These are phyloP conservation scores for Claviceps paspali DNA, from an alignment of 2,329 filamentous ascomycete genomes.

Conservation along the genomic window DNA sequence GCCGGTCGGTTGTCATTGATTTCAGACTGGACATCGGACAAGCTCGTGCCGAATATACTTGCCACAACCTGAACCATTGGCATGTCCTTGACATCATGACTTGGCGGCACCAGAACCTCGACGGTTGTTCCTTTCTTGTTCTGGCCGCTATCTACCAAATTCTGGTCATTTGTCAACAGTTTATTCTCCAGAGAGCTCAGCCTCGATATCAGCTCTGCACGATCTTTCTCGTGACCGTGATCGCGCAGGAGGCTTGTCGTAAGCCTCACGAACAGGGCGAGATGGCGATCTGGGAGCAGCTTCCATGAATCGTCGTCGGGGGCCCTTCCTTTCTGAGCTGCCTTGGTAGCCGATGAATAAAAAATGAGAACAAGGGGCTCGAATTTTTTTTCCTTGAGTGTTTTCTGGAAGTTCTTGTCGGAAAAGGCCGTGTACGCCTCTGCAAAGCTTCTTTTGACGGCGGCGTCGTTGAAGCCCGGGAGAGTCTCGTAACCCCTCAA, in stretches of 20 bases:
- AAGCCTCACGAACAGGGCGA: constrained; percentile 84
- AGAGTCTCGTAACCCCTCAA: constrained; percentile 68
- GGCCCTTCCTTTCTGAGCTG: constrained; percentile 56
- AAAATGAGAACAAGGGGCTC: constrained; percentile 93
- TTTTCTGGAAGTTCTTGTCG: constrained; percentile 72
- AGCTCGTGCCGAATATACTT: constrained; percentile 67
- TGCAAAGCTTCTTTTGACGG: constrained; percentile 86
- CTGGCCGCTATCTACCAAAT: constrained; percentile 36
- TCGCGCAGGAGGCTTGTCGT: constrained; percentile 67
- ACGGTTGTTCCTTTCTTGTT: constrained; percentile 36
- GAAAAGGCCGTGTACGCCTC: constrained; percentile 90
- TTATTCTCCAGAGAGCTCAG: constrained; percentile 81
- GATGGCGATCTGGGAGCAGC: constrained; percentile 79
- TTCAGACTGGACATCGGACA: constrained; percentile 70
- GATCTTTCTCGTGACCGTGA: constrained; percentile 71
- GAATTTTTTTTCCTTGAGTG: constrained; percentile 80
- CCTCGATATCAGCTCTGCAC: constrained; percentile 67
- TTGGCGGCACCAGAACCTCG: constrained; percentile 70
- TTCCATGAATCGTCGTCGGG: constrained; percentile 81
- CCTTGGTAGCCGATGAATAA: constrained; percentile 86
- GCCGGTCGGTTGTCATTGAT: constrained; percentile 64
- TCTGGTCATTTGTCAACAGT: constrained; percentile 83
- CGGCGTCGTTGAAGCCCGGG: constrained; percentile 79
- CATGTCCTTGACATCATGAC: constrained; percentile 95
- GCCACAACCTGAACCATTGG: constrained; percentile 77